phyloP scores from a whole-genome alignment of 2,329 filamentous ascomycete species.

The Elsinoe ampelina region DNA sequence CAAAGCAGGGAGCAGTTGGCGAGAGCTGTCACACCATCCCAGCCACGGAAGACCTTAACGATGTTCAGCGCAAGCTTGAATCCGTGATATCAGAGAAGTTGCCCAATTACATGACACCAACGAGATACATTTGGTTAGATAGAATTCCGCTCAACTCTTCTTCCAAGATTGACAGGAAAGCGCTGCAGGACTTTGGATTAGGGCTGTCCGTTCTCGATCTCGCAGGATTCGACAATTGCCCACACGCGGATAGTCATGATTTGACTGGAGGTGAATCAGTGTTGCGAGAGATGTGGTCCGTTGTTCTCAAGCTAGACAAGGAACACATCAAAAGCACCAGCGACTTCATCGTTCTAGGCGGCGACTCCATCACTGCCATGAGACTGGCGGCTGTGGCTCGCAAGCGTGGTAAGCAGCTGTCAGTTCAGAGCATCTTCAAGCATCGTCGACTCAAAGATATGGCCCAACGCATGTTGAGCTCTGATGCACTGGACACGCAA shows the following conservation, averaged over 20 bases:
- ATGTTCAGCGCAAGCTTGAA: too few species aligned
- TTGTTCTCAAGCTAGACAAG: constrained; percentile 35
- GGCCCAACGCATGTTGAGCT: constrained; percentile 14
- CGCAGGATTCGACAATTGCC: background rate
- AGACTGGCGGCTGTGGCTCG: constrained; percentile 40
- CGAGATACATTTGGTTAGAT: constrained; percentile 64
- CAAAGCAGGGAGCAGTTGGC: background rate
- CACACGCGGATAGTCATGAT: constrained; percentile 9
- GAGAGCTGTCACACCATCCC: background rate
- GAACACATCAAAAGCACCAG: background rate
- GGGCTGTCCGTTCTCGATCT: background rate
- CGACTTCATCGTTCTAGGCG: background rate
- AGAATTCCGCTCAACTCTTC: constrained; percentile 61
- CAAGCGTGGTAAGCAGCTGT: constrained; percentile 40
- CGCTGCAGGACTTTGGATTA: background rate
- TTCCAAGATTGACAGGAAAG: constrained; percentile 40
- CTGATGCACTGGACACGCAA: too few species aligned
- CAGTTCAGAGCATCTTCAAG: constrained; percentile 2
- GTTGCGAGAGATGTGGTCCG: constrained; percentile 46
- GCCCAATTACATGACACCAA: constrained; percentile 84
- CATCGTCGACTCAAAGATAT: background rate
- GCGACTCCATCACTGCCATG: constrained; percentile 9
- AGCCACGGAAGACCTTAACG: background rate
- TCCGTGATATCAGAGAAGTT: constrained; percentile 40
- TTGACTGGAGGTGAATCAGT: constrained; percentile 48